Base-by-base conservation (phyloP, 176 grass and related monocot species). In the Eragrostis curvula region DNA sequence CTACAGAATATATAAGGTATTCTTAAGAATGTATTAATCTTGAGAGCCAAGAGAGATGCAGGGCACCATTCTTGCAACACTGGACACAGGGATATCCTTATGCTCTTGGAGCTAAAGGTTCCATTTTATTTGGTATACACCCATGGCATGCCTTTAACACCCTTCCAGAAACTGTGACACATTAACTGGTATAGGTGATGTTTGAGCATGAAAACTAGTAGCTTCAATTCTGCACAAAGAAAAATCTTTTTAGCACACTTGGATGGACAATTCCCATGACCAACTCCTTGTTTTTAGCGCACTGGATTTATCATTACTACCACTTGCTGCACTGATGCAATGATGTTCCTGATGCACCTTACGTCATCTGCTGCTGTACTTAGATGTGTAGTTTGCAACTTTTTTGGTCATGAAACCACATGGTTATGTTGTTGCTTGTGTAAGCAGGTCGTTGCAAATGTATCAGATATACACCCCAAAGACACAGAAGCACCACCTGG, bases 401-500 rank as follows among this genome's bases (percentile, higher is more conserved):
- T 36, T 67, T 80, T 72, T 50, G 63, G 40, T 78, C 68, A 71
- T 82, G 47, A 77, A 85, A 78, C 25, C 5, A 8, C 64, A 69
- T 74, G 59, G 20, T 66, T 81, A 82, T 41, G 8, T 61, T 81
- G 67, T 66, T 82, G 17, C 75, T 71, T 85, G 40, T 85, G n/a
- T 63, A 78, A 77, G 32, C 79, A 90, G 88, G 67, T 90, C 65
- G 51, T 57, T 86, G 73, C 79, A 58, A 90, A 82, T 43, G 76
- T 86, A 86, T 90, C 83, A 30, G 79, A 85, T 51, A 63, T 98
- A 73, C 85, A 95, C 80, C 90, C 90, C 70, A 91, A 95, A 79
- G 95, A 98, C 53, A 92, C 92, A 83, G 95, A 98, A 87, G 90
- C 89, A 39, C 90, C 92, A 57, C 78, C 81, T 78, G 83, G 66